phyloP scores from a whole-genome alignment of 768 basidiomycete genomes.

The Lenzites betulinus region DNA sequence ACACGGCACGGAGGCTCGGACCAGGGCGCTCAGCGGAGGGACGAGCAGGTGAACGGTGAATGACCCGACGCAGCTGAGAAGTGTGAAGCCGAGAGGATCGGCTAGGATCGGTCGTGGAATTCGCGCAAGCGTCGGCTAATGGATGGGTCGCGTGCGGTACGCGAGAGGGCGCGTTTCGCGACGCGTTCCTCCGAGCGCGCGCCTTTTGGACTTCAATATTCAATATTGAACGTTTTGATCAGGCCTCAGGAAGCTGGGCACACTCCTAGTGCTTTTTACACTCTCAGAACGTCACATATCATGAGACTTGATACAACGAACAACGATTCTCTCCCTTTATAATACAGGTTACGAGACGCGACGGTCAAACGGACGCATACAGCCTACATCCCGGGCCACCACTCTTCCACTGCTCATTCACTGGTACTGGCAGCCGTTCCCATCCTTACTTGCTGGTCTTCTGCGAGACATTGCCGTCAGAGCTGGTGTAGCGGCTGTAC shows the following conservation, averaged over 20 bases:
- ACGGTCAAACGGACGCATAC: too few relatives aligned
- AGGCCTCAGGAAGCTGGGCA: too few relatives aligned
- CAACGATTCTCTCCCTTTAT: too few relatives aligned
- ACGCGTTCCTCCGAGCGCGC: not conserved
- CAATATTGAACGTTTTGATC: too few relatives aligned
- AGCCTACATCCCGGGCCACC: not conserved
- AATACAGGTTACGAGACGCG: too few relatives aligned
- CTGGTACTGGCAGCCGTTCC: too few relatives aligned
- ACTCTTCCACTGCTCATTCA: not conserved
- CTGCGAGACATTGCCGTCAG: slow-evolving; percentile 30
- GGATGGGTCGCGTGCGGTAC: not conserved
- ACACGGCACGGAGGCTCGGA: too few relatives aligned
- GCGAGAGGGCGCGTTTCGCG: not conserved
- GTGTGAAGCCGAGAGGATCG: not conserved
- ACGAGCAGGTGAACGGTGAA: not conserved
- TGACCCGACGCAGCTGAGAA: not conserved
- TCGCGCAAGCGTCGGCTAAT: slow-evolving; percentile 6
- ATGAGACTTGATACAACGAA: too few relatives aligned
- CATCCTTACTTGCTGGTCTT: not conserved
- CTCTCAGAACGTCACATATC: too few relatives aligned
- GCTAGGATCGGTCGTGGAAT: not conserved
- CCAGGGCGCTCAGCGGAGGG: not conserved
- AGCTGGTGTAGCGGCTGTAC: slow-evolving; percentile 50
- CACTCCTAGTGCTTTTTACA: too few relatives aligned
- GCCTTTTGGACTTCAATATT: not conserved